These are phyloP conservation scores for Neocallimastix lanati DNA, from an alignment of 192 early-diverging fungal species.

Conservation along the genomic window DNA sequence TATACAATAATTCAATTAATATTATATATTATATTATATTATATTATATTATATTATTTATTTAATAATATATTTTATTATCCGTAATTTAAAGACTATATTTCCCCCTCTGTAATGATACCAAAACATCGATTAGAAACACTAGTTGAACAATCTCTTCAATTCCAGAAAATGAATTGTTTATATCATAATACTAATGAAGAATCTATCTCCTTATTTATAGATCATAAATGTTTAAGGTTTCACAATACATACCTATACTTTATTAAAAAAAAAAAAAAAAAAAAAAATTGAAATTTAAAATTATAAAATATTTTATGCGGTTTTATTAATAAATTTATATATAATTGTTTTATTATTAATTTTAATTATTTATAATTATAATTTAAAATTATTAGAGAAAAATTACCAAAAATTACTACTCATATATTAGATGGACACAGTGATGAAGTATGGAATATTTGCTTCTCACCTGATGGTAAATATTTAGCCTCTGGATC, in stretches of 20 bases:
- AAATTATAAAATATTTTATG: too few relatives aligned
- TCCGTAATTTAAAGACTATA: slow-evolving; percentile 22
- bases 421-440: slow-evolving; percentile 29
- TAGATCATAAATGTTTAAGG: slow-evolving; percentile 58
- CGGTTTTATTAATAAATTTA: too few relatives aligned
- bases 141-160: slow-evolving; percentile 61
- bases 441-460: slow-evolving; percentile 26
- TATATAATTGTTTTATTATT: slow-evolving; percentile 1
- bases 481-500: slow-evolving; percentile 78
- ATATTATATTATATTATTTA: too few relatives aligned
- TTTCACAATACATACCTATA: too few relatives aligned
- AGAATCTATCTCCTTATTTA: slow-evolving; percentile 34
- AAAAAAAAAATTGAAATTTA: too few relatives aligned
- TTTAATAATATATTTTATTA: not conserved
- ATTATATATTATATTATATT: too few relatives aligned
- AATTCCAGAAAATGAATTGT: slow-evolving; percentile 55
- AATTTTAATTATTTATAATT: too few relatives aligned
- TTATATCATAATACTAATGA: slow-evolving; percentile 62
- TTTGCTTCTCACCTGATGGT: slow-evolving; percentile 80
- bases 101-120: slow-evolving; percentile 69
- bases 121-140: slow-evolving; percentile 69
- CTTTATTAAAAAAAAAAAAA: too few relatives aligned
- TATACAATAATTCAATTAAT: too few relatives aligned
- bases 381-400: too few relatives aligned
- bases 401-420: slow-evolving; percentile 19